These are phyloP conservation scores for Torulaspora maleeae DNA, from an alignment of 805 yeast genomes.

Conservation along the genomic window DNA sequence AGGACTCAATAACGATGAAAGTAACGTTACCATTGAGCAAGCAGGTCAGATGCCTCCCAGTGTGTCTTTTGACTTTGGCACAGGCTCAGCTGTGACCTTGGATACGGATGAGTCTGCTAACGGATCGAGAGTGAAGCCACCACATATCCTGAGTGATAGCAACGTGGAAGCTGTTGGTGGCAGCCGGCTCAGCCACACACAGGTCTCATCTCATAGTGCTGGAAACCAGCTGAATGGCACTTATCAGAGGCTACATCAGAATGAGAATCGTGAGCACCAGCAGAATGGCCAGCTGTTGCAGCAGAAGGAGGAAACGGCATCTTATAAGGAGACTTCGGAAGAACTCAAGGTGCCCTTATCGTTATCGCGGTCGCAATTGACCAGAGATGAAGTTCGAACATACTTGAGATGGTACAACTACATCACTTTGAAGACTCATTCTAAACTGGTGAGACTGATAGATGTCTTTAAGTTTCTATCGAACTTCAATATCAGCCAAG, in stretches of 20 bases:
- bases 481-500: slow-evolving; percentile 65
- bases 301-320: not conserved
- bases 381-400: slow-evolving; percentile 74
- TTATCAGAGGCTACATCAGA: slow-evolving; percentile 5
- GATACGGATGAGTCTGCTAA: not conserved
- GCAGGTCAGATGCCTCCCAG: slow-evolving; percentile 37
- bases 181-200: not conserved
- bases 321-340: slow-evolving; percentile 30
- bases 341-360: slow-evolving; percentile 55
- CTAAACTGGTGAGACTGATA: slow-evolving; percentile 58
- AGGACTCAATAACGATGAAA: slow-evolving; percentile 31
- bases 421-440: slow-evolving; percentile 64
- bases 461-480: slow-evolving; percentile 74
- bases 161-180: not conserved
- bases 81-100: not conserved
- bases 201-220: not conserved
- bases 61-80: slow-evolving; percentile 44
- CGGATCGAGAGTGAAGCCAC: not conserved
- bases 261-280: slow-evolving; percentile 11
- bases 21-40: slow-evolving; percentile 15
- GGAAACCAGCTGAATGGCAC: not conserved
- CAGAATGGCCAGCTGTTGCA: slow-evolving; percentile 1
- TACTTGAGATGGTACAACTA: slow-evolving; percentile 93
- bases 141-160: not conserved
- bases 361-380: slow-evolving; percentile 59